Evolutionary conservation across 805 yeast species (phyloP).

Genomic region (Cyberlindnera saturnus): DNA sequence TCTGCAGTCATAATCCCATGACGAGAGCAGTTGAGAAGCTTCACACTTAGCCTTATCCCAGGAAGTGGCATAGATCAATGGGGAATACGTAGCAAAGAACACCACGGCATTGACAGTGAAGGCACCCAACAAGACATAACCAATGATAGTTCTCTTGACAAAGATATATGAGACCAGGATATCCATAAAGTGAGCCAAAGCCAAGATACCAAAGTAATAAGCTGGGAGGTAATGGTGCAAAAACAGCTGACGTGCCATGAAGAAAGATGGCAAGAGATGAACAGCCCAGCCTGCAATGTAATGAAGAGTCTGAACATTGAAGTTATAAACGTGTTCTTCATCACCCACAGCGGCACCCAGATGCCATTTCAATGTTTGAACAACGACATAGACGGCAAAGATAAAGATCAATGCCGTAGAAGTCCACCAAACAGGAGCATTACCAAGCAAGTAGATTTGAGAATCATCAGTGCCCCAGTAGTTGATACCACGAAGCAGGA

Average conservation of each 20-base stretch:
- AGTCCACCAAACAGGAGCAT: conserved; percentile 77
- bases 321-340: conserved; percentile 54
- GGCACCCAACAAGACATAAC: conserved; percentile 38
- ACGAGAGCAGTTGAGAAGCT: conserved; percentile 46
- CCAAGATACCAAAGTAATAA: conserved; percentile 77
- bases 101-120: conserved; percentile 45
- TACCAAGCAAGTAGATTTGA: conserved; percentile 70
- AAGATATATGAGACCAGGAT: conserved; percentile 39
- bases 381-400: conserved; percentile 39
- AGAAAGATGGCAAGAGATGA: conserved; percentile 69
- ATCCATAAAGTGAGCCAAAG: conserved; percentile 64
- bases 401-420: conserved; percentile 46
- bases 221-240: conserved; percentile 94
- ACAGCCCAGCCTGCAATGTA: conserved; percentile 65
- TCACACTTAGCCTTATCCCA: conserved; percentile 75
- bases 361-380: conserved; percentile 58
- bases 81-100: conserved; percentile 57
- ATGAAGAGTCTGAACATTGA: conserved; percentile 55
- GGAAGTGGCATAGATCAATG: conserved; percentile 69
- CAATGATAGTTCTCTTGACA: conserved; percentile 33
- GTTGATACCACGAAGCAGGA: conserved; percentile 69
- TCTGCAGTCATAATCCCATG: conserved; percentile 90
- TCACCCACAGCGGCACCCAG: conserved; percentile 43
- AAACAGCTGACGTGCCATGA: conserved; percentile 92
- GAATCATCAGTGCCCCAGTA: conserved; percentile 63